Evolutionary conservation across 768 basidiomycete genomes (phyloP), one percentile per base, ranked within the genome.

Genomic region (Suillus americanus): DNA sequence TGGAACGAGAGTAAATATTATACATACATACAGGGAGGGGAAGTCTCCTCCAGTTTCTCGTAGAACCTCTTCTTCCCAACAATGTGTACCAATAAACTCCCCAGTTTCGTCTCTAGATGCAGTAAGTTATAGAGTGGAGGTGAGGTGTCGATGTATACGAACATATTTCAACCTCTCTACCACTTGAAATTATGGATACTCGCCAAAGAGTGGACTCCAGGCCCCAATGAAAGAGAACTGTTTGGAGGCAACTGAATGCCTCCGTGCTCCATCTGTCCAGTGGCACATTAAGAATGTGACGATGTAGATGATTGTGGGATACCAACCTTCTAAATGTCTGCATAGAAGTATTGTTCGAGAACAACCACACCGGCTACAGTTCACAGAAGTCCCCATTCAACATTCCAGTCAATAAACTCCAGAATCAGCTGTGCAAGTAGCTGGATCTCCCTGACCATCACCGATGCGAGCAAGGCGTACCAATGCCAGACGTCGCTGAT

Each of bases 241-340:
- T 88, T 88, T 13, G 87, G 86, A 48, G 86, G 84, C 8, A 86
- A 76, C 37, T 82, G 79, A 55, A 83, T 71, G 25, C 83, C 84
- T 54, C 76, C 79, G 28, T 65, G 72, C 28, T 73, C 72, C 33
- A 68, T 68, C 80, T 82, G 51, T 40, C 16, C 41, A 30, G 30
- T 5, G 63, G 50, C 53, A 60, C 0, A 13, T 46, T 62, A n/a
- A 25, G 28, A 70, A 48, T 35, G 64, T 16, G 25, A 37, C 10
- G 33, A 12, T 2, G 4, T 8, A 28, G n/a, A 18, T 25, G 20
- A 6, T 13, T 54, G 33, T 9, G n/a, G 16, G 55, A 62, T 60
- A 68, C 74, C 33, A 41, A 80, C 81, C 63, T 76, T 75, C 35
- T 71, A 72, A 40, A 62, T 62, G n/a, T 77, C 72, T 23, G 77